Conservation (phyloP, 805 yeast genomes). For the Sugiyamaella marilandica region DNA sequence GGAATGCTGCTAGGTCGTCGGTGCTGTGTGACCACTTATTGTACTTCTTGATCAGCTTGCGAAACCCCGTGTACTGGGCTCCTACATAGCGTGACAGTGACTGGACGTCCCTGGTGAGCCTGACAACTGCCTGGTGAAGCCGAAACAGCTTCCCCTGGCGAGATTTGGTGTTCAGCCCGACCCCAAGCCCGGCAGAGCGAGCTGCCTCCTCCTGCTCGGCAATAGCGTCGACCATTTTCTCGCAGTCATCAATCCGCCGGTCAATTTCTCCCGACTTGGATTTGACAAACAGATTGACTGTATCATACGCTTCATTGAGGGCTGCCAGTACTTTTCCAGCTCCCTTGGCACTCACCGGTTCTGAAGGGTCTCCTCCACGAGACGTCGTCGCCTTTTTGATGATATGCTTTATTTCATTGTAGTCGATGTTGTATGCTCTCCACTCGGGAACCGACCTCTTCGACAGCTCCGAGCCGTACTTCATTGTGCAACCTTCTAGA, state of each 20-base stretch:
- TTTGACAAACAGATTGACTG: conserved; percentile 52
- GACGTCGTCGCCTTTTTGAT: conserved; percentile 54
- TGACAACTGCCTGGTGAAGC: conserved; percentile 37
- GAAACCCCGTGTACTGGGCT: conserved; percentile 65
- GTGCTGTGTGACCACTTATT: conserved; percentile 38
- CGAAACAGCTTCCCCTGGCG: conserved; percentile 23
- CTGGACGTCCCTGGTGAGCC: conserved; percentile 50
- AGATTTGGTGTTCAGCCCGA: conserved; percentile 17
- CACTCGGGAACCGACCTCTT: conserved; percentile 83
- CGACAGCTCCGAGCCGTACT: conserved; percentile 74
- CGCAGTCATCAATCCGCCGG: conserved; percentile 42
- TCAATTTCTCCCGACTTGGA: conserved; percentile 68
- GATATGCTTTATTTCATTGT: conserved; percentile 64
- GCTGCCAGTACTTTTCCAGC: conserved; percentile 35
- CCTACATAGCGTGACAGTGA: conserved; percentile 64
- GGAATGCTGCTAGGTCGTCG: conserved; percentile 28
- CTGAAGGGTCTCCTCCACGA: background rate
- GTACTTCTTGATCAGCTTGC: conserved; percentile 70
- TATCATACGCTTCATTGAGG: conserved; percentile 55
- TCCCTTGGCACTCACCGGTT: background rate
- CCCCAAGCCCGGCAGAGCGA: conserved; percentile 3
- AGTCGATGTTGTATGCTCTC: conserved; percentile 78
- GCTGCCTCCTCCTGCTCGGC: conserved; percentile 21
- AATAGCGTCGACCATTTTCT: conserved; percentile 34
- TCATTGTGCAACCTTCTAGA: conserved; percentile 46